phyloP scores from a whole-genome alignment of 2,329 filamentous ascomycete species.

The Periconia sp. region DNA sequence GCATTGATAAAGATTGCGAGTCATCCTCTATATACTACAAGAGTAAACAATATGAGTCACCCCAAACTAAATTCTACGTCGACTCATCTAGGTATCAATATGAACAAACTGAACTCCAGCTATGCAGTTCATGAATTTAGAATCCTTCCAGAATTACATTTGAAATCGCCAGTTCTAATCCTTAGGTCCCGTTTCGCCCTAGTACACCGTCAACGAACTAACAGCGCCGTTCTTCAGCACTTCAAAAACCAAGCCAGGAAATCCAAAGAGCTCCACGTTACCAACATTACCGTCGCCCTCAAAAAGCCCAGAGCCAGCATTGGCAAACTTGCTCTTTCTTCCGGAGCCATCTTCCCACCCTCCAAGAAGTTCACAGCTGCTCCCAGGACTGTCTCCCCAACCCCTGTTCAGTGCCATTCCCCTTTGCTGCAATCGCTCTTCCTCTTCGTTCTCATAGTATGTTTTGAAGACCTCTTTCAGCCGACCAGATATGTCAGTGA shows the following conservation, averaged over 20 bases:
- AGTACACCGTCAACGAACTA: constrained; percentile 89
- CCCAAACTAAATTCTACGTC: too few species aligned
- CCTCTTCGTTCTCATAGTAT: constrained; percentile 63
- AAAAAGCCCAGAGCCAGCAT: constrained; percentile 45
- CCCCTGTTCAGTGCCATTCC: constrained; percentile 88
- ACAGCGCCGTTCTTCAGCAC: constrained; percentile 91
- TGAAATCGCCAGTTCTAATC: neutral
- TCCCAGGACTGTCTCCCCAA: constrained; percentile 90
- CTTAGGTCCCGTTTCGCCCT: constrained; percentile 25
- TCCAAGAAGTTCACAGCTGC: constrained; percentile 72
- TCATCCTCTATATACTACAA: too few species aligned
- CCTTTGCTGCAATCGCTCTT: constrained; percentile 60
- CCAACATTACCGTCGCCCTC: constrained; percentile 60
- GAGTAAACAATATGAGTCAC: too few species aligned
- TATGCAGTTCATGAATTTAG: neutral
- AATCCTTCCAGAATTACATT: neutral
- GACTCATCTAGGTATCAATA: constrained; percentile 1
- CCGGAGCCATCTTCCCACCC: constrained; percentile 72
- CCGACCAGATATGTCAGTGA: constrained; percentile 65
- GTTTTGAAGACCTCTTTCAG: constrained; percentile 74
- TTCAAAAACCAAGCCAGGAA: constrained; percentile 93
- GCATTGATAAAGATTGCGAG: too few species aligned
- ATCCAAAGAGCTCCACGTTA: constrained; percentile 88
- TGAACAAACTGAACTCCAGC: neutral
- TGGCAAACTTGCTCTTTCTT: constrained; percentile 42